A percentile compares a stretch with the other conserved stretches of the same genome.
Conservation (phyloP, 768 basidiomycete genomes). For the Rhodotorula diobovata region DNA sequence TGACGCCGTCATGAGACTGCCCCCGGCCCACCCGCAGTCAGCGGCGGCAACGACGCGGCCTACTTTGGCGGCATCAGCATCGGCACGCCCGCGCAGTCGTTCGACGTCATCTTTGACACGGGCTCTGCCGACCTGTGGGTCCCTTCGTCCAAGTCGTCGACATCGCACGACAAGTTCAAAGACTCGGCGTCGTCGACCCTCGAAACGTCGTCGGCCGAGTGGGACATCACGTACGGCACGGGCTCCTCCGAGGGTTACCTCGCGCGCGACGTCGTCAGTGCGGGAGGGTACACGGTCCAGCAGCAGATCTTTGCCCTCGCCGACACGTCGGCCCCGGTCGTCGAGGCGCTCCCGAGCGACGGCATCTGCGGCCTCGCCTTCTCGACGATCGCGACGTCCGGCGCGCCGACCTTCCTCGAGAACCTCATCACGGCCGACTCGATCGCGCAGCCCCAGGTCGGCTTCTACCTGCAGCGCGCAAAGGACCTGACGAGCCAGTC, state of each 20-base stretch:
- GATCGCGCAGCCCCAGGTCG: conserved; percentile 26
- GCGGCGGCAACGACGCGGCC: conserved; percentile 34
- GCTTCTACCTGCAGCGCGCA: conserved; percentile 38
- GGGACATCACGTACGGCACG: conserved; percentile 38
- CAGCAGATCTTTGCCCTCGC: conserved; percentile 37
- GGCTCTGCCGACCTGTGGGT: conserved; percentile 30
- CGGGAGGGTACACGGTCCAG: conserved; percentile 14
- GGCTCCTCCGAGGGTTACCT: conserved; percentile 25
- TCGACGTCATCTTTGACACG: conserved; percentile 30
- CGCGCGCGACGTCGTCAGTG: conserved; percentile 27
- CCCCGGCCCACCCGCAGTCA: conserved; percentile 7
- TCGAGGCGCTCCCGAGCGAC: conserved; percentile 17
- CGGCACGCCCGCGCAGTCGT: conserved; percentile 28
- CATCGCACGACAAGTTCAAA: conserved; percentile 26
- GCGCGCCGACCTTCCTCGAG: conserved; percentile 41
- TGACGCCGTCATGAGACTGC: not conserved
- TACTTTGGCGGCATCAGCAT: conserved; percentile 30
- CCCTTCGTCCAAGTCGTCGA: conserved; percentile 9
- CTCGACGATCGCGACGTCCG: conserved; percentile 40
- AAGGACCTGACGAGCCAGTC: conserved; percentile 26
- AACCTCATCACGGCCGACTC: conserved; percentile 32
- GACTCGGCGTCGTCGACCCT: conserved; percentile 1
- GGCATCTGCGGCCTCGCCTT: conserved; percentile 43
- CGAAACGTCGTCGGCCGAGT: conserved; percentile 22
- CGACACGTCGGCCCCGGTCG: conserved; percentile 10